phyloP scores from a whole-genome alignment of 495 filamentous ascomycete species.

The Wilcoxina mikolae region DNA sequence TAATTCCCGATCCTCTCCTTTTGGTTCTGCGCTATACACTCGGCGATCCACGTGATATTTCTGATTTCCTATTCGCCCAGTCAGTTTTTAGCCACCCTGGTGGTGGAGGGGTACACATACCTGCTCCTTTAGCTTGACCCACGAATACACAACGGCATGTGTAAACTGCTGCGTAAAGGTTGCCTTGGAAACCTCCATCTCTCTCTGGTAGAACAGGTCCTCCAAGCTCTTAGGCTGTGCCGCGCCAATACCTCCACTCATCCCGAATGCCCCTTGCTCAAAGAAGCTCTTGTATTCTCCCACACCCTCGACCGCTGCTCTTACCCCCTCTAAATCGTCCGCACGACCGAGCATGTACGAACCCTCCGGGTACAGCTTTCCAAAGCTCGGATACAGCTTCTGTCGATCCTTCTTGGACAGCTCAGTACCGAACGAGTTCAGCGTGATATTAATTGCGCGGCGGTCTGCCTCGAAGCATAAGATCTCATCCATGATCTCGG shows the following conservation, averaged over 20 bases:
- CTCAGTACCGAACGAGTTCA: constrained; percentile 98
- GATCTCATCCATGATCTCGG: constrained; percentile 87
- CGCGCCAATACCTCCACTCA: constrained; percentile 40
- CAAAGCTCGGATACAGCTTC: constrained; percentile 91
- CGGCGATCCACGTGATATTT: constrained; percentile 98
- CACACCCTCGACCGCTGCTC: constrained; percentile 81
- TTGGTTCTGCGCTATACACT: constrained; percentile 99
- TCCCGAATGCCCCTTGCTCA: constrained; percentile 69
- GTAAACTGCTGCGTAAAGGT: constrained; percentile 96
- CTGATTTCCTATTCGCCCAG: constrained; percentile 64
- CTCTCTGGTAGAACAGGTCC: constrained; percentile 96
- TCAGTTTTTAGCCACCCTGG: not conserved
- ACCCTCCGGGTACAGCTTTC: constrained; percentile 81
- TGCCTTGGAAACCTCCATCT: constrained; percentile 93
- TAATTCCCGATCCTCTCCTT: constrained; percentile 98
- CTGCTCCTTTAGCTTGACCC: constrained; percentile 96
- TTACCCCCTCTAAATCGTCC: constrained; percentile 86
- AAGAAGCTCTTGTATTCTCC: constrained; percentile 88
- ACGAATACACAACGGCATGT: constrained; percentile 86
- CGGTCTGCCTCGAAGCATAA: constrained; percentile 94
- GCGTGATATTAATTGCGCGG: constrained; percentile 94
- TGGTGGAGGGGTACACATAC: constrained; percentile 43
- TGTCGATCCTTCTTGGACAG: constrained; percentile 82
- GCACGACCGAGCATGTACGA: constrained; percentile 88
- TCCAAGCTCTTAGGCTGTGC: constrained; percentile 80